These are phyloP conservation scores for Pyrenophora graminea DNA, from an alignment of 2,329 filamentous ascomycete genomes.

Conservation along the genomic window DNA sequence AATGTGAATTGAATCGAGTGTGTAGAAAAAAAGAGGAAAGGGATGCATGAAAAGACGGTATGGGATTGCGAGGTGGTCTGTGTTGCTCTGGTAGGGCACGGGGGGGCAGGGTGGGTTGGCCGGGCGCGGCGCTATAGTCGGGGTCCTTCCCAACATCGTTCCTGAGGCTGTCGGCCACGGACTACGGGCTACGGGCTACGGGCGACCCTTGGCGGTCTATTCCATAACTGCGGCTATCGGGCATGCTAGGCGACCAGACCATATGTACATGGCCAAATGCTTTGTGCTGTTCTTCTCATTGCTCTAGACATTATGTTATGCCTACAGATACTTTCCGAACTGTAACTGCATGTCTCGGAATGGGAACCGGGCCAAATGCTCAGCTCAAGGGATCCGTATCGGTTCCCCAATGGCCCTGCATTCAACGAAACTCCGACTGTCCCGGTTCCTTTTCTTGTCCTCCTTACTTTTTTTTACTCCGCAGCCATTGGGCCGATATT, in stretches of 20 bases:
- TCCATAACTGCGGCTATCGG: constrained; percentile 1
- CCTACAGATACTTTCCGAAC: not conserved
- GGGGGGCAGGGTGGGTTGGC: constrained; percentile 8
- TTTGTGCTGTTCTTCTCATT: no score
- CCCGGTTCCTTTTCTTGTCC: constrained; percentile 14
- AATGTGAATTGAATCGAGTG: constrained; percentile 16
- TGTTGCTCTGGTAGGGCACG: constrained; percentile 11
- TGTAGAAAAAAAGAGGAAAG: constrained; percentile 22
- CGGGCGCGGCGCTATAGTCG: constrained; percentile 23
- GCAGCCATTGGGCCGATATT: constrained; percentile 1
- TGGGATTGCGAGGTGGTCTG: constrained; percentile 30
- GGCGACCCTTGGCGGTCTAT: constrained; percentile 7
- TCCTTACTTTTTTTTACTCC: constrained; percentile 6
- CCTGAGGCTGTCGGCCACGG: constrained; percentile 12
- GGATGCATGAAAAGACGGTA: constrained; percentile 17
- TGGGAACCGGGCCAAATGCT: constrained; percentile 1
- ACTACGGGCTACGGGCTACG: no score
- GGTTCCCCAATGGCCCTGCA: constrained; percentile 26
- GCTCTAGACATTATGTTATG: no score
- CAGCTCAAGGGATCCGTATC: constrained; percentile 20
- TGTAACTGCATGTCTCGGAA: constrained; percentile 8
- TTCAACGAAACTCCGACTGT: not conserved
- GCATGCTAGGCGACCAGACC: not conserved
- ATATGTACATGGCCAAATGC: no score
- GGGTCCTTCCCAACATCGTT: constrained; percentile 6